A percentile compares a stretch with the other conserved stretches of the same genome.
phyloP scores from a whole-genome alignment of 148 eudicot species.

The Heliosperma pusillum region DNA sequence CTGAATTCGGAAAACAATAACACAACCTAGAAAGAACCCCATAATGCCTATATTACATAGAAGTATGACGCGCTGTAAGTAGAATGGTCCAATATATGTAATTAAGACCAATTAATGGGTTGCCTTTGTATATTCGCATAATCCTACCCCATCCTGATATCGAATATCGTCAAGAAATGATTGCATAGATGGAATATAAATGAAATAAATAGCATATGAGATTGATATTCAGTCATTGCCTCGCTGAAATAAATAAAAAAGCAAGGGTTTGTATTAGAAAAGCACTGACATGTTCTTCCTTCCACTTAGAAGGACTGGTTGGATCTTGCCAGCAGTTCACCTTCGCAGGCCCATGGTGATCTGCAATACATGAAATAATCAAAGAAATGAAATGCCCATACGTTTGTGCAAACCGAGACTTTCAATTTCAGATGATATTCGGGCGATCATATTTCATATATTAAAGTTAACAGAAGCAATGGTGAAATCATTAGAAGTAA shows the following conservation, averaged over 20 bases:
- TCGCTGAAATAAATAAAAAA: neutral
- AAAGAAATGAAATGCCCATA: no score
- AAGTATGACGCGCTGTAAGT: neutral
- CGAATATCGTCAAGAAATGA: neutral
- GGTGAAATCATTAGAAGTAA: no score
- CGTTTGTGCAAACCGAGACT: no score
- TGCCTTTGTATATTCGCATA: neutral
- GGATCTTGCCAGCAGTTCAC: constrained; percentile 72
- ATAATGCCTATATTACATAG: neutral
- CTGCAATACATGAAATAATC: constrained; percentile 35
- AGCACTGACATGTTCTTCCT: constrained; percentile 79
- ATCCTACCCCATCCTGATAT: neutral
- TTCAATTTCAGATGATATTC: no score
- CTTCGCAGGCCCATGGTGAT: constrained; percentile 66
- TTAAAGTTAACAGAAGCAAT: no score
- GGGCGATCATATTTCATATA: no score
- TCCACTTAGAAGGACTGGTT: constrained; percentile 79
- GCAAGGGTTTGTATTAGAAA: constrained; percentile 4
- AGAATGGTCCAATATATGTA: neutral
- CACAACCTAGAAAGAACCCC: neutral
- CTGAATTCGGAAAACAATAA: neutral
- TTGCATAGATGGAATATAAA: neutral
- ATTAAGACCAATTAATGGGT: neutral
- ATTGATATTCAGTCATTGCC: neutral
- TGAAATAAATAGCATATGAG: no score